A percentile compares a stretch with the other conserved stretches of the same genome.
These are phyloP conservation scores for Sarcodon aspratus DNA, from an alignment of 768 basidiomycete species.

Conservation along the genomic window DNA sequence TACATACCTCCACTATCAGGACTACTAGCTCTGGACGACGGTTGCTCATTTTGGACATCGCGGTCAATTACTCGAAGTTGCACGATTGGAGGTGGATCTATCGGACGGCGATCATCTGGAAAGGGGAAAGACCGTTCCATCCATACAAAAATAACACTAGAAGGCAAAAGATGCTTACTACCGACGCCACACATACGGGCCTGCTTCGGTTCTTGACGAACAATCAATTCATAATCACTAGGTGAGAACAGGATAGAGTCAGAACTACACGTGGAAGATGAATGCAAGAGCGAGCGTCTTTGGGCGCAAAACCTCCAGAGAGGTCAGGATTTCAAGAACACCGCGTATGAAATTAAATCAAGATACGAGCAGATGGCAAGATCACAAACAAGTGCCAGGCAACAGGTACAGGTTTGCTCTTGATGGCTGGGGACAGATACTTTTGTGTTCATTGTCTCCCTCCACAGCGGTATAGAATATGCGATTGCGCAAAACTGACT, in stretches of 20 bases:
- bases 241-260: constrained; percentile 4
- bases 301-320: no score
- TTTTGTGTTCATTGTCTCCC: no score
- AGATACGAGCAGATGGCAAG: no score
- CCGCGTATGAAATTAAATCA: no score
- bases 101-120: constrained; percentile 85
- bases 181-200: constrained; percentile 86
- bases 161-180: constrained; percentile 43
- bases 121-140: background rate
- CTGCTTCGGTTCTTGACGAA: constrained; percentile 89
- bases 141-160: background rate
- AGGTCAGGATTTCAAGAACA: no score
- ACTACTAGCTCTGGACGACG: background rate
- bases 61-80: constrained; percentile 83
- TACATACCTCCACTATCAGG: background rate
- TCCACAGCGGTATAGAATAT: no score
- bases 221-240: constrained; percentile 78
- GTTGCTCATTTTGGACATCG: constrained; percentile 14
- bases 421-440: no score
- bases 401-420: no score
- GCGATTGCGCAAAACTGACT: no score
- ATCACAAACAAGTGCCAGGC: no score
- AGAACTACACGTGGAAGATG: background rate
- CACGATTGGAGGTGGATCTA: constrained; percentile 96
- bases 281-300: no score